Evolutionary conservation across 805 yeast genomes (phyloP), one percentile per base, ranked within the genome.

Genomic region (Saturnispora zaruensis): DNA sequence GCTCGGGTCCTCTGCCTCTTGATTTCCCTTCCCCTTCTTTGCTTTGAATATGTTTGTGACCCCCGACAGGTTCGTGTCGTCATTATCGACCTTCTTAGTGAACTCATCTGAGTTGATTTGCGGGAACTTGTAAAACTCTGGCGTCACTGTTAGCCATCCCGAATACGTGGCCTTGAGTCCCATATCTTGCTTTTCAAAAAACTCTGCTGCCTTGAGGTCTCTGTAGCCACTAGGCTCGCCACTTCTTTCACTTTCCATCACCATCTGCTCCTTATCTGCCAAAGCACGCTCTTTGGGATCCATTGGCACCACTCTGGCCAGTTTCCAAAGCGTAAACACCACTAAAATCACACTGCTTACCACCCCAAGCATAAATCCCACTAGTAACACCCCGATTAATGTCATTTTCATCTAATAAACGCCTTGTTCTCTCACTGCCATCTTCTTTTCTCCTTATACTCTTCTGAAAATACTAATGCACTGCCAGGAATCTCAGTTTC

Each of bases 121-220:
- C 57, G 84, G 59, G 66, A 76, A 70, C 51, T 74, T 69, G 66
- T 84, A 73, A 61, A 82, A 86, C 55, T 85, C 91, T 53, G 79
- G 81, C 0, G 95, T 85, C n/a, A 90, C 90, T 2, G 84, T 78
- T 2, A 88, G 67, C 95, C 95, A 87, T 7, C 95, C 96, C 9
- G 78, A 69, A 60, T 75, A 78, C 56, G 66, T 75, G 0, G 87
- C 76, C 24, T 79, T 78, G 1, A 84, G 77, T 3, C 93, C 95
- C 0, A 77, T 63, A n/a, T 72, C 70, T 37, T 68, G 66, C 11
- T 67, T 65, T 57, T 85, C 90, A 50, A 82, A 81, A n/a, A 84
- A 59, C 52, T 77, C 81, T 0, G 85, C 85, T 4, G 82, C 79
- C 54, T 75, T 79, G 46, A 82, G 66, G 3, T 52, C 48, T 38